Evolutionary conservation across 306 rosid genomes (phyloP), one percentile per base, ranked within the genome.

Genomic region (Echinosophora koreensis): DNA sequence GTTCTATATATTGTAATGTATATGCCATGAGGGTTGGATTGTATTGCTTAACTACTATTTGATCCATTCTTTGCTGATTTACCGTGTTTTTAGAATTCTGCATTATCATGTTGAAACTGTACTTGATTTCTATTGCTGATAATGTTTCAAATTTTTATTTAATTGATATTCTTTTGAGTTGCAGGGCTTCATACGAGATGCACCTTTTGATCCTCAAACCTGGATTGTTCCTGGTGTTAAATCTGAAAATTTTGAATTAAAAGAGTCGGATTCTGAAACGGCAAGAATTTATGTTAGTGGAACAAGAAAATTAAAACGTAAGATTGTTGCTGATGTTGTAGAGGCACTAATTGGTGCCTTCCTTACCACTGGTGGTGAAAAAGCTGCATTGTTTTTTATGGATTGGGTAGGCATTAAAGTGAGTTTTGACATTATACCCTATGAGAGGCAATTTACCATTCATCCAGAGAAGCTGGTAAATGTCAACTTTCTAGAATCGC

Each of bases 301-400:
- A 59, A 63, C 14, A 12, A 84, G 91, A 72, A 92, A 90, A 28
- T 11, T 92, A 32, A 89, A 78, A 77, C 66, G 74, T 1, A 92
- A 92, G 79, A 65, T 74, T 30, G 70, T 94, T 73, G 96, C 98
- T 6, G 97, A 94, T 83, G 96, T 89, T 61, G 97, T 94, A 1
- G 98, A 94, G 86, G 97, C 98, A 60, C 85, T 94, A 52, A 92
- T 94, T 65, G 98, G 98, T 83, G 98, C 91, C 15, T 86, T 73
- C 76, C 97, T 94, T 37, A 87, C 90, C 80, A 77, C 78, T 2
- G 89, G 93, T 30, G 98, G 98, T 5, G 98, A 92, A 81, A 84
- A 13, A 6, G 83, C 92, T 7, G 93, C 98, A 4, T 41, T 90
- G 15, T 28, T 70, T 56, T 92, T 92, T 81, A 85, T 94, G 93